A percentile compares a stretch with the other conserved stretches of the same genome.
phyloP scores from a whole-genome alignment of 345 rosid genomes.

The Eucalyptus grandis region DNA sequence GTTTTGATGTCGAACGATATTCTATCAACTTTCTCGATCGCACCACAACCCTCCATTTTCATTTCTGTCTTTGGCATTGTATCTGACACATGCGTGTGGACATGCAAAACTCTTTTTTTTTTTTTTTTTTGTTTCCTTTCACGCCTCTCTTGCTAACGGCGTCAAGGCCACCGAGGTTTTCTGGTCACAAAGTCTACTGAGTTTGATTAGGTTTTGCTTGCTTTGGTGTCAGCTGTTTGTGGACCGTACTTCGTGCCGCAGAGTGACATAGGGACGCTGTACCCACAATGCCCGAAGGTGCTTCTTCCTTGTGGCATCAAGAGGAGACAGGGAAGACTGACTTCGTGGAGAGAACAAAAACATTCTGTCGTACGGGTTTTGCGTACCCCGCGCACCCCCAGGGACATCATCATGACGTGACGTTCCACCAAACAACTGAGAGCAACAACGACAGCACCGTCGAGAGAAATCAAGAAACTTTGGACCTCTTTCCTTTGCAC shows the following conservation, averaged over 20 bases:
- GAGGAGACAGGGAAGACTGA: slow-evolving; percentile 8
- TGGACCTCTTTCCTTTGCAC: slow-evolving; percentile 47
- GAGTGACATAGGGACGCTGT: slow-evolving; percentile 15
- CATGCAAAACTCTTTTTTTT: not conserved
- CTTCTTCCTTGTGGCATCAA: slow-evolving; percentile 10
- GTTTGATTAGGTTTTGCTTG: not conserved
- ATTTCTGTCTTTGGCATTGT: not conserved
- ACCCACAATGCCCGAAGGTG: slow-evolving; percentile 16
- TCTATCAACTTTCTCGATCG: not conserved
- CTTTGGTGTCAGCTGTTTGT: slow-evolving; percentile 10
- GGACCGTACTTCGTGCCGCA: slow-evolving; percentile 22
- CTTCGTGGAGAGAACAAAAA: not conserved
- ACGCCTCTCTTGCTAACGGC: not conserved
- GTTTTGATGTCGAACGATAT: not conserved
- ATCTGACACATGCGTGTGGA: not conserved
- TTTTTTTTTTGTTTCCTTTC: not conserved
- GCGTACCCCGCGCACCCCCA: not conserved
- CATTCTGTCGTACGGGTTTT: not conserved
- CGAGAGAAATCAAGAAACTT: slow-evolving; percentile 8
- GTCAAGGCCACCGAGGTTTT: not conserved
- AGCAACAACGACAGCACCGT: not conserved
- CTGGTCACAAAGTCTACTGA: not conserved
- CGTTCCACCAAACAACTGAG: not conserved
- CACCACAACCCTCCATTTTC: not conserved
- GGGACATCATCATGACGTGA: not conserved